Base-by-base conservation (phyloP, 768 basidiomycete genomes). In the Mycena crocata region DNA sequence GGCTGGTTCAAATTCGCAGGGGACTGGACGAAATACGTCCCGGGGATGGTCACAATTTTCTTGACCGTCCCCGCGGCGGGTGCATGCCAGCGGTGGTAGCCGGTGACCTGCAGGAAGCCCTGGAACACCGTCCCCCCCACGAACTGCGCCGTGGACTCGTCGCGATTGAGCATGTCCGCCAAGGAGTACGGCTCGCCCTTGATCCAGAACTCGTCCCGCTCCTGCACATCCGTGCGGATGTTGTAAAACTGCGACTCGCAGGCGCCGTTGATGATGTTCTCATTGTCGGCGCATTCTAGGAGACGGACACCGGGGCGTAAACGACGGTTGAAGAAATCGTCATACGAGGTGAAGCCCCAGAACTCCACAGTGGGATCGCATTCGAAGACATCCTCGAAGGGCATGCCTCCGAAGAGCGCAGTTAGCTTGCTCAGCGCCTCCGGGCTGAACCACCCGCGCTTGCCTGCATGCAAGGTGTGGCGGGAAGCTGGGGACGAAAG, bases 71-170 rank as follows among this genome's bases (percentile, higher is more conserved):
- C 82, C 15, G 79, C 75, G n/a, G 86, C 77, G 39, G 87, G 87
- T 40, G 78, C 74, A 71, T 85, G 84, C 85, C 85, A 87, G 55
- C 85, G 82, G 64, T 87, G 87, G 66, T 87, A 88, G 42, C 79
- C 79, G 23, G 81, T 67, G 12, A 84, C 79, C 48, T 76, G 77
- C 57, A 88, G 80, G 72, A 86, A 85, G 1, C 81, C 85, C 68
- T 87, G 86, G 69, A 81, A 78, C 32, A 81, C 71, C 4, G 77
- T 80, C 28, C 81, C 86, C 15, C 82, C 84, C 9, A 80, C 77
- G 62, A 86, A 84, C 34, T 78, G 73, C 6, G 77, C 61, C 0
- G 81, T 75, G 39, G 73, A 64, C 1, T 74, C 67, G 52, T 84
- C 79, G 32, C 79, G 66, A 30, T 75, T 39, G 19, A 87, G 81